A percentile compares a stretch with the other conserved stretches of the same genome.
Conservation (phyloP, 1,139 yeast species). For the Yamadazyma triangularis region DNA sequence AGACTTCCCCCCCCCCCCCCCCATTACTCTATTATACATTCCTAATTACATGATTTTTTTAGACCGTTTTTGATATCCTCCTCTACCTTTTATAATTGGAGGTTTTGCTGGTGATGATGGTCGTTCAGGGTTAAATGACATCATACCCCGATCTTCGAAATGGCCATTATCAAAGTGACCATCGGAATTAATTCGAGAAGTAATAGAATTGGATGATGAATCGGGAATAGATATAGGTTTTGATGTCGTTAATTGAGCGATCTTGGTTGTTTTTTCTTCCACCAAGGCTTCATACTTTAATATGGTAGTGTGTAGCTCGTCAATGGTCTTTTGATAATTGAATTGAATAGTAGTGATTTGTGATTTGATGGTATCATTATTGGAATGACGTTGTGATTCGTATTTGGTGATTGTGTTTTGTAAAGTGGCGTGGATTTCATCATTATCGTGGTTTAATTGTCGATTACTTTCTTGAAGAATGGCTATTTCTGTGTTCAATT, state of each 20-base stretch:
- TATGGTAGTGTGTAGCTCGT: constrained; percentile 26
- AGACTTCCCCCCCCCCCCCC: too few species aligned
- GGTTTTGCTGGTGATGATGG: constrained; percentile 9
- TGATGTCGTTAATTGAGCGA: constrained; percentile 34
- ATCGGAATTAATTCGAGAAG: background rate
- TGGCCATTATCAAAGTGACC: background rate
- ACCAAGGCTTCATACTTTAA: constrained; percentile 32
- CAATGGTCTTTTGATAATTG: constrained; percentile 27
- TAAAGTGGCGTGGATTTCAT: constrained; percentile 11
- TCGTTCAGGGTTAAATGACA: constrained; percentile 13
- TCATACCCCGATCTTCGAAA: constrained; percentile 2
- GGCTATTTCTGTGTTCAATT: constrained; percentile 17
- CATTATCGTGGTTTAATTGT: constrained; percentile 14
- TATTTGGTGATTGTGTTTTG: constrained; percentile 15
- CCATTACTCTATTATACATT: background rate
- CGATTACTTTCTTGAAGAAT: constrained; percentile 16
- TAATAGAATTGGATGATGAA: constrained; percentile 1
- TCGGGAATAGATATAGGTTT: constrained; percentile 42
- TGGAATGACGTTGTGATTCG: constrained; percentile 20
- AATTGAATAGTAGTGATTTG: constrained; percentile 17
- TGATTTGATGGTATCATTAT: constrained; percentile 24
- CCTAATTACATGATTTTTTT: constrained; percentile 29
- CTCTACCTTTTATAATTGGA: constrained; percentile 47
- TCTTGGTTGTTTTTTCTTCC: constrained; percentile 33
- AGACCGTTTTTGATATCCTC: constrained; percentile 47